These are phyloP conservation scores for Populus hybrid DNA, from an alignment of 441 rosid species.

Conservation along the genomic window DNA sequence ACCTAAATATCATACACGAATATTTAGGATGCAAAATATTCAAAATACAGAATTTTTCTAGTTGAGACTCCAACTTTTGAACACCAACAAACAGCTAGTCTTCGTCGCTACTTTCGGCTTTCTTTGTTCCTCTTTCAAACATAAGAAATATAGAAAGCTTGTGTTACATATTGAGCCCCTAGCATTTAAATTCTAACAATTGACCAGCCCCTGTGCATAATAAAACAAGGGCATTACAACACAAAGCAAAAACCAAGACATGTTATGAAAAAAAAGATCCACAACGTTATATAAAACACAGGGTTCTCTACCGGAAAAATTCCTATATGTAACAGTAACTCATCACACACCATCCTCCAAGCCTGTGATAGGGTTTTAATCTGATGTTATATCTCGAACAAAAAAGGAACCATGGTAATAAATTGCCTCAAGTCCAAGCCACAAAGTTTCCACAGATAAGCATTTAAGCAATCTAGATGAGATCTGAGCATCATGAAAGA, in stretches of 20 bases:
- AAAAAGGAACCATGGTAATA: not conserved
- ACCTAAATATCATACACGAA: not conserved
- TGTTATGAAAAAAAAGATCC: not conserved
- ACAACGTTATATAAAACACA: not conserved
- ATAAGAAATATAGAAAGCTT: not conserved
- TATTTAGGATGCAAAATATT: not conserved
- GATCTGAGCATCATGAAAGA: not conserved
- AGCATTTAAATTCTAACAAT: not conserved
- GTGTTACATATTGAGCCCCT: not conserved
- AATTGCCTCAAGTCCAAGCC: not conserved
- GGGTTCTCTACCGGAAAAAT: not conserved
- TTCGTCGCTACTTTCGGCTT: no score
- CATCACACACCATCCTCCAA: not conserved
- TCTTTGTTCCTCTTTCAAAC: not conserved
- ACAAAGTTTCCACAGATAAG: not conserved
- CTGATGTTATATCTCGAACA: not conserved
- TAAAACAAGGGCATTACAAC: not conserved
- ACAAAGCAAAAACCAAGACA: not conserved
- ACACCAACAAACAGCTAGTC: not conserved
- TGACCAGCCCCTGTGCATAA: not conserved
- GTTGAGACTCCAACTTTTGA: not conserved
- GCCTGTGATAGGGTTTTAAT: not conserved
- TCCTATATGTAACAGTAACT: not conserved
- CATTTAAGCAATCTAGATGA: not conserved
- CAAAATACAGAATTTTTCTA: not conserved